phyloP scores from a whole-genome alignment of 2,329 filamentous ascomycete genomes.

The Apiospora saccharicola region DNA sequence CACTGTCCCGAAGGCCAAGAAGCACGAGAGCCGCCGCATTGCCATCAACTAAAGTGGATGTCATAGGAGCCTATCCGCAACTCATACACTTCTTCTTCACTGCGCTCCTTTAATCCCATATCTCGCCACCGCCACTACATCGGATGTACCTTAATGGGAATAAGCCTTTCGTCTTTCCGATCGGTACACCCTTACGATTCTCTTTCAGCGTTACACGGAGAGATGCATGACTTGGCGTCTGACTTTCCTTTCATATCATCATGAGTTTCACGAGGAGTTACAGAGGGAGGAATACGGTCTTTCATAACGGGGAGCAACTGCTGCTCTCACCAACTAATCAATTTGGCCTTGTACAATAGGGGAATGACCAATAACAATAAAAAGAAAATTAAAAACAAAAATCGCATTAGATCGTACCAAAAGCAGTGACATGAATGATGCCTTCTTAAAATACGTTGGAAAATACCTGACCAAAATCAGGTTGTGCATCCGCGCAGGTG shows the following conservation, averaged over 20 bases:
- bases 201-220: not conserved
- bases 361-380: not conserved
- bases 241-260: slow-evolving; percentile 11
- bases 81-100: not conserved
- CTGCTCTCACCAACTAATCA: not conserved
- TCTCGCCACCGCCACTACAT: not conserved
- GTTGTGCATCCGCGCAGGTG: no score
- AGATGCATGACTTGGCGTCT: not conserved
- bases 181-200: not conserved
- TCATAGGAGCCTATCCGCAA: not conserved
- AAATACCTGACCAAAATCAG: no score
- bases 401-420: not conserved
- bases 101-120: not conserved
- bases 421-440: not conserved
- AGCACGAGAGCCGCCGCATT: slow-evolving; percentile 64
- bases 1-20: slow-evolving; percentile 70
- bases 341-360: slow-evolving; percentile 1
- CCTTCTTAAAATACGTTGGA: not conserved
- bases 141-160: not conserved
- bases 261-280: slow-evolving; percentile 2
- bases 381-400: not conserved
- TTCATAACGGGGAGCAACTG: not conserved
- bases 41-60: slow-evolving; percentile 52
- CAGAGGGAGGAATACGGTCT: not conserved
- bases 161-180: not conserved